Conservation (phyloP, 371 early-diverging fungal genomes). For the Mortierella sp. region DNA sequence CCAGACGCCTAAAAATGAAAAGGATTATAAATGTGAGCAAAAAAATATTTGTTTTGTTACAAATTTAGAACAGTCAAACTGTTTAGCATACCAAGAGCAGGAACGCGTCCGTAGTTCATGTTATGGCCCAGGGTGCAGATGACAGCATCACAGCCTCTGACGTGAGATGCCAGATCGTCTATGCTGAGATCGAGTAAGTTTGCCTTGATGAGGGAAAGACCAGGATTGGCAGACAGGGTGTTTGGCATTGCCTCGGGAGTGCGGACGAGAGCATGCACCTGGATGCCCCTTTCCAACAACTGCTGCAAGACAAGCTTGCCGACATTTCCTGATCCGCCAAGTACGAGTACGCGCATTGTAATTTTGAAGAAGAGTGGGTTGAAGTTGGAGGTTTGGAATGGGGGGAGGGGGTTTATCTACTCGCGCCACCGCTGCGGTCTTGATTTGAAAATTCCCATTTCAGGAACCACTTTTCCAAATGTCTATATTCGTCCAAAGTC, state of each 20-base stretch:
- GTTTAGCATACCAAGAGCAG: constrained; percentile 24
- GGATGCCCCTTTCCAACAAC: constrained; percentile 17
- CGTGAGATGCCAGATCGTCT: constrained; percentile 17
- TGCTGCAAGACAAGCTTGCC: constrained; percentile 34
- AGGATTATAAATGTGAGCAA: background rate
- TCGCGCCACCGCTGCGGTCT: background rate
- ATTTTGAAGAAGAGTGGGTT: background rate
- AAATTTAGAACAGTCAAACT: too few species aligned
- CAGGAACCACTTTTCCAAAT: background rate
- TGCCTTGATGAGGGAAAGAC: constrained; percentile 19
- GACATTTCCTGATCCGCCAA: constrained; percentile 32
- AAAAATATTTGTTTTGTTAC: background rate
- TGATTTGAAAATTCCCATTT: background rate
- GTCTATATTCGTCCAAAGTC: background rate
- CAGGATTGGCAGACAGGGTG: constrained; percentile 9
- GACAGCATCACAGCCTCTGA: constrained; percentile 25
- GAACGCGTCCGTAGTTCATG: constrained; percentile 27
- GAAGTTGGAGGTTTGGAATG: background rate
- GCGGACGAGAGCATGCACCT: constrained; percentile 31
- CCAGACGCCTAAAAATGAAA: constrained; percentile 21
- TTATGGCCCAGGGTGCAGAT: constrained; percentile 32
- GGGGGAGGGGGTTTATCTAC: background rate
- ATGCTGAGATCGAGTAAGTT: constrained; percentile 23
- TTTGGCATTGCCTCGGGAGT: constrained; percentile 12
- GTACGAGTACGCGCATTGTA: constrained; percentile 27